Percentiles rank a stretch among this genome's conserved stretches.
Evolutionary conservation across 192 early-diverging fungal species (phyloP).

Genomic region (Coemansia nantahalensis): DNA sequence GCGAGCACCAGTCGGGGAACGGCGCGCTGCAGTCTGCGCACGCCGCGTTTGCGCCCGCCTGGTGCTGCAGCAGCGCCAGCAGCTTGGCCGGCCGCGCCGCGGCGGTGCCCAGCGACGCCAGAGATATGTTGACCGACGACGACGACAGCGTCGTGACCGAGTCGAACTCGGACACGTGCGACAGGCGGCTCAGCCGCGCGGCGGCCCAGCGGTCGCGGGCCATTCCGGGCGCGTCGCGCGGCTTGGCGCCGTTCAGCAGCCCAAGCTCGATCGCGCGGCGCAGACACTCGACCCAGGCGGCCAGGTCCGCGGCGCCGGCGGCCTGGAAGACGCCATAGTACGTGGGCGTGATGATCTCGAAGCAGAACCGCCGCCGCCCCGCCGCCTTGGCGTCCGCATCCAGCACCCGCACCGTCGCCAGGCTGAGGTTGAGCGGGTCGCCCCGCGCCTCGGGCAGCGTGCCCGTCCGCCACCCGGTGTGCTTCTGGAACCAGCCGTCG

Average conservation of each 20-base stretch:
- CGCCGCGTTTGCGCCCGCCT: conserved; percentile 21
- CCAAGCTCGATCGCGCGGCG: conserved; percentile 49
- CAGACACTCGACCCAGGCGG: conserved; percentile 66
- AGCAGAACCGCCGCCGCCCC: conserved; percentile 63
- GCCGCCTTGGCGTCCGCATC: conserved; percentile 30
- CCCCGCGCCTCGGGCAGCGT: neutral
- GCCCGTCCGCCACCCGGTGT: conserved; percentile 8
- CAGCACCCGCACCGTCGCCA: conserved; percentile 43
- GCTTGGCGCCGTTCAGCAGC: conserved; percentile 14
- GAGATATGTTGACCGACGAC: conserved; percentile 13
- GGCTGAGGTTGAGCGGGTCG: conserved; percentile 25
- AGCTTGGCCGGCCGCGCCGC: neutral
- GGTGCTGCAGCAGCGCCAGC: conserved; percentile 16
- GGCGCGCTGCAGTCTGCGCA: conserved; percentile 61
- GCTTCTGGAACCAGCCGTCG: conserved; percentile 31
- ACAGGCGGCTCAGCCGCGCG: conserved; percentile 16
- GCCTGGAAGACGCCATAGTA: conserved; percentile 74
- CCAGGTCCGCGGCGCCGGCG: conserved; percentile 61
- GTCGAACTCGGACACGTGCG: conserved; percentile 23
- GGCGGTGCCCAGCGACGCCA: conserved; percentile 3
- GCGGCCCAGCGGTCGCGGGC: conserved; percentile 1
- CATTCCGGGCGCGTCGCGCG: neutral
- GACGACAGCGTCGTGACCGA: conserved; percentile 19
- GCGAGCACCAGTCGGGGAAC: conserved; percentile 84
- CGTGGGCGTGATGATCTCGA: conserved; percentile 77